These are phyloP conservation scores for Silene vulgaris DNA, from an alignment of 179 eudicot species.

Conservation along the genomic window DNA sequence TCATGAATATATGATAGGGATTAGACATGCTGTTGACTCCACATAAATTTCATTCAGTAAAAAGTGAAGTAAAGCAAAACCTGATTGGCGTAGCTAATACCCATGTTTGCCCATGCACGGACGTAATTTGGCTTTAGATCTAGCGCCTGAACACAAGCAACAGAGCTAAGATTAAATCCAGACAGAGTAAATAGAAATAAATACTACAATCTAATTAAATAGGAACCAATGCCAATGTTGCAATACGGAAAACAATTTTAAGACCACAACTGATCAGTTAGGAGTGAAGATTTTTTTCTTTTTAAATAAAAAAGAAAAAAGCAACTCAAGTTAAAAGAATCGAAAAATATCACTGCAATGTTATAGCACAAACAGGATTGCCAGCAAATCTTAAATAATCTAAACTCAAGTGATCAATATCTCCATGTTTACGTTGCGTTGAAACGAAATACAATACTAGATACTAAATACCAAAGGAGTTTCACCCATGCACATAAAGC, in stretches of 20 bases:
- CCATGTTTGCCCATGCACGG: constrained; percentile 99
- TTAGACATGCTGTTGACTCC: background rate
- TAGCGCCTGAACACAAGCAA: constrained; percentile 57
- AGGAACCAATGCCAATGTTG: background rate
- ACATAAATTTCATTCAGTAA: constrained; percentile 7
- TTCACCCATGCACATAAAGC: too few species aligned
- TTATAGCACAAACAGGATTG: background rate
- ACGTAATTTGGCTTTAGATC: constrained; percentile 97
- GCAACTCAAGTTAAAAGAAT: background rate
- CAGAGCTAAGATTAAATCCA: constrained; percentile 1
- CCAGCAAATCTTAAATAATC: too few species aligned
- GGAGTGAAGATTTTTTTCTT: background rate
- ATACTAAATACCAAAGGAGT: too few species aligned
- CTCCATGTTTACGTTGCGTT: too few species aligned
- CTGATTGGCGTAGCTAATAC: constrained; percentile 97
- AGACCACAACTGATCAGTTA: background rate
- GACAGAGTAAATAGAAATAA: background rate
- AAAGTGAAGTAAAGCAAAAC: constrained; percentile 31
- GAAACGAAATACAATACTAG: too few species aligned
- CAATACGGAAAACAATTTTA: background rate
- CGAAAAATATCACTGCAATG: background rate
- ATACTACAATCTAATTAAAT: background rate
- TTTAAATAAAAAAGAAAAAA: background rate
- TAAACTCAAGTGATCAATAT: background rate
- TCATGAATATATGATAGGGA: background rate